Percentiles rank a stretch among this genome's conserved stretches.
Evolutionary conservation across 257 asterid genomes (phyloP).

Genomic region (Solanum virginianum): DNA sequence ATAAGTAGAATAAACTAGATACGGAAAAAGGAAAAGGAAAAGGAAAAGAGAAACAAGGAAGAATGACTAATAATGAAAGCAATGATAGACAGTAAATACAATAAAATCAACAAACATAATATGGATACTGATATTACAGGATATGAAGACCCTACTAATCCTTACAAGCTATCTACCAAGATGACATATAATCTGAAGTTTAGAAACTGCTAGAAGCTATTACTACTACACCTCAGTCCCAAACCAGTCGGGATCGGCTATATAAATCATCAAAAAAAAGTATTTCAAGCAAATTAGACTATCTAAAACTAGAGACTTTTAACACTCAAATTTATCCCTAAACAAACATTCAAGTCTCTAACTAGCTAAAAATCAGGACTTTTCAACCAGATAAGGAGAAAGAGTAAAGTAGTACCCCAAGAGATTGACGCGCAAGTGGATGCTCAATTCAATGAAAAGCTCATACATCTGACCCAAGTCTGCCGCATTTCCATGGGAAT

Average conservation of each 20-base stretch:
- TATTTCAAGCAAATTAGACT: not conserved
- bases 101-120: too few species aligned
- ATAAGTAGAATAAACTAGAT: too few species aligned
- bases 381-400: not conserved
- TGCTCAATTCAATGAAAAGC: slow-evolving; percentile 83
- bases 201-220: not conserved
- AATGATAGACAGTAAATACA: too few species aligned
- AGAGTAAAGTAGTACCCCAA: slow-evolving; percentile 48
- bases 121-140: too few species aligned
- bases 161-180: not conserved
- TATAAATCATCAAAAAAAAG: not conserved
- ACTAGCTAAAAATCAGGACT: not conserved
- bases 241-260: not conserved
- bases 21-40: too few species aligned
- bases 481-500: slow-evolving; percentile 96
- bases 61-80: too few species aligned
- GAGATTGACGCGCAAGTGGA: slow-evolving; percentile 85
- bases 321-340: not conserved
- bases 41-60: too few species aligned
- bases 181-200: not conserved
- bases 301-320: not conserved
- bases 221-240: not conserved
- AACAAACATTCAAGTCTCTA: not conserved
- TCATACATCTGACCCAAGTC: slow-evolving; percentile 98
- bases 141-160: too few species aligned